Percentiles rank a stretch among this genome's conserved stretches.
Conservation (phyloP, 176 grass and related monocot species). For the Rhynchospora breviuscula region DNA sequence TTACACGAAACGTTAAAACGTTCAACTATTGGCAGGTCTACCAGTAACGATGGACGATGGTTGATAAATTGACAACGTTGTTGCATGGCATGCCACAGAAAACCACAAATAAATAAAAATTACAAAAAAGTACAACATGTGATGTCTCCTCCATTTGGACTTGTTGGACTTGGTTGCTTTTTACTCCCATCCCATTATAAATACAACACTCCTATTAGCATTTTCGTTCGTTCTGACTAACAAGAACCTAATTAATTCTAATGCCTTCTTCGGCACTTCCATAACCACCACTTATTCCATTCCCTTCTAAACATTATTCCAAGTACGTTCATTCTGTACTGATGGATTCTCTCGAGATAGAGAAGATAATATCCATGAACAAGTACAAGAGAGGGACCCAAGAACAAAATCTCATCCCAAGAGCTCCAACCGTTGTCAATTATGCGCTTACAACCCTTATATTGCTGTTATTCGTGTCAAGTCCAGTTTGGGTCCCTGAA, state of each 20-base stretch:
- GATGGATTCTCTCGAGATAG: constrained; percentile 59
- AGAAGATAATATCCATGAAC: constrained; percentile 64
- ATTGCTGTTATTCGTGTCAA: constrained; percentile 53
- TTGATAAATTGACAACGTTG: too few relatives aligned
- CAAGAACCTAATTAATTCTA: constrained; percentile 12
- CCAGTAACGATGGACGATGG: too few relatives aligned
- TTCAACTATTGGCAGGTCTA: too few relatives aligned
- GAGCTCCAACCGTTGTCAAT: constrained; percentile 22
- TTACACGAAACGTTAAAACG: too few relatives aligned
- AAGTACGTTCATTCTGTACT: constrained; percentile 20
- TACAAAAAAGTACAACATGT: background rate
- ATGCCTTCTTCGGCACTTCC: constrained; percentile 5
- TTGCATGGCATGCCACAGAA: background rate
- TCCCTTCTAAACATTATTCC: constrained; percentile 4
- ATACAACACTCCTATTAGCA: background rate
- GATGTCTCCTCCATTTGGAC: background rate
- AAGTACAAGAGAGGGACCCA: constrained; percentile 55
- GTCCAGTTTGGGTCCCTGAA: constrained; percentile 53
- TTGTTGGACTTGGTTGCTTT: background rate
- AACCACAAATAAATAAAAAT: background rate
- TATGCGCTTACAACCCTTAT: constrained; percentile 39
- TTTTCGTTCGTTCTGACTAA: background rate
- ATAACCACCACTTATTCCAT: background rate
- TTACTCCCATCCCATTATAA: constrained; percentile 1
- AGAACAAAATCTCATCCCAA: constrained; percentile 19